Evolutionary conservation across 2,329 filamentous ascomycete species (phyloP), one percentile per base, ranked within the genome.

Genomic region (Apiospora saccharicola): DNA sequence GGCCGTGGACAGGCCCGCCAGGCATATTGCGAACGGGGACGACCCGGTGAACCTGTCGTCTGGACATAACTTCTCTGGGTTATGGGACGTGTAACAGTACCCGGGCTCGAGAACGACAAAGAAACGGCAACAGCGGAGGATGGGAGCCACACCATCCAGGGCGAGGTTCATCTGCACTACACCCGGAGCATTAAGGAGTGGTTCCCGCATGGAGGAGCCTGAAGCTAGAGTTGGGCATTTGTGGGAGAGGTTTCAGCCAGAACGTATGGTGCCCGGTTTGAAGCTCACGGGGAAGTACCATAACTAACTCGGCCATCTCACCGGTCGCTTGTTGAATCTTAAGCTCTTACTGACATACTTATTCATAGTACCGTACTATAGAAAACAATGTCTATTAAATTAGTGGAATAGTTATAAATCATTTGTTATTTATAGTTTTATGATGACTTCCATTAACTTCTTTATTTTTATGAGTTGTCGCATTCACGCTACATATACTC

Each of bases 101-200:
- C 84, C 83, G 1, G 1, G 83, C 22, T 22, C 82, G 0, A 81
- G 79, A 0, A 85, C 86, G 5, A 6, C 26, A 14, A 0, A 85
- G 86, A n/a, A 24, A 26, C 13, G 24, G n/a, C 70, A 76, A 78
- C 41, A 84, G 84, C 0, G 74, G 16, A 44, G 13, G 12, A 44
- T 16, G 43, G 16, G 43, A 16, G 16, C 43, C 88, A 87, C 75
- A 79, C 75, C 19, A 73, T 89, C 24, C 77, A 90, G 57, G 87
- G 89, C 75, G 82, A 86, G 78, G 89, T 90, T 68, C 82, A 86
- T 75, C 87, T 87, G 0, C 76, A 76, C 1, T 80, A 87, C n/a
- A 84, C 87, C 71, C 83, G 78, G 75, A 85, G 79, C 46, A 85
- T 82, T 0, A 85, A 87, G 75, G 83, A 89, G 73, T 90, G 26